Percentiles rank a stretch among this genome's conserved stretches.
Evolutionary conservation across 805 yeast species (phyloP).

Genomic region (Candida fluviatilis): DNA sequence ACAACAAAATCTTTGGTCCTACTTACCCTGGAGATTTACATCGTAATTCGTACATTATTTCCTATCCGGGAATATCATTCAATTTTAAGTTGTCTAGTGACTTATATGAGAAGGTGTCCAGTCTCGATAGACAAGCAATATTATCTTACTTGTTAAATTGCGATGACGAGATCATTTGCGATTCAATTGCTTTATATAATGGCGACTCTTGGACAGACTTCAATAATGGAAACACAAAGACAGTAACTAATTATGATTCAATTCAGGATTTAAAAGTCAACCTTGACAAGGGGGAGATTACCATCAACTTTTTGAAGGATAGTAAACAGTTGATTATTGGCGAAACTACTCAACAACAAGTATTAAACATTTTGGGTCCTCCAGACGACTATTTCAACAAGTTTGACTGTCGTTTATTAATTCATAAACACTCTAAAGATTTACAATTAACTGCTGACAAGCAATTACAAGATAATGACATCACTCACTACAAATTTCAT

Average conservation of each 20-base stretch:
- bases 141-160: conserved; percentile 29
- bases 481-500: conserved; percentile 39
- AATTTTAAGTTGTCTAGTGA: conserved; percentile 31
- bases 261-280: conserved; percentile 13
- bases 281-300: conserved; percentile 18
- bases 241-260: neutral
- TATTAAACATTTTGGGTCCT: conserved; percentile 47
- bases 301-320: conserved; percentile 14
- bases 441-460: conserved; percentile 3
- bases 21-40: conserved; percentile 49
- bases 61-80: conserved; percentile 57
- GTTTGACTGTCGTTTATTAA: conserved; percentile 40
- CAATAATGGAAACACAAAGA: neutral
- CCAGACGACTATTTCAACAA: conserved; percentile 51
- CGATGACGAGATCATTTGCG: conserved; percentile 34
- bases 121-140: conserved; percentile 12
- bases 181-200: conserved; percentile 35
- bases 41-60: conserved; percentile 35
- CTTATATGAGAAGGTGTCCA: conserved; percentile 13
- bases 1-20: conserved; percentile 58
- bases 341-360: conserved; percentile 45
- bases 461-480: conserved; percentile 6
- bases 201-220: conserved; percentile 32
- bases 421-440: conserved; percentile 26
- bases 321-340: conserved; percentile 29